Base-by-base conservation (phyloP, 2,329 filamentous ascomycete species). In the Paecilomyces niveus region DNA sequence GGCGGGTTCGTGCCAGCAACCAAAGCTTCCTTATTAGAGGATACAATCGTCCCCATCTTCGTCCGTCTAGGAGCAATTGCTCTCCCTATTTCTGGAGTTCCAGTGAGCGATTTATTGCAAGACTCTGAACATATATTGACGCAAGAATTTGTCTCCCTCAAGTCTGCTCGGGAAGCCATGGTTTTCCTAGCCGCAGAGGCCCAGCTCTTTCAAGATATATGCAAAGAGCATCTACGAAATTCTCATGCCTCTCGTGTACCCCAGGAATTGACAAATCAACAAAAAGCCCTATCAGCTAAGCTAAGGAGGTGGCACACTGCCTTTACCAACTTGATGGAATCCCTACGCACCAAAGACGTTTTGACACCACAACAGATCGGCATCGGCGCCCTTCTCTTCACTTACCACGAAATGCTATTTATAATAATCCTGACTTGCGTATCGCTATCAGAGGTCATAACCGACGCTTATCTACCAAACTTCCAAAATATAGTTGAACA, bases 21-120 rank as follows among this genome's bases (percentile, higher is more conserved):
- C 3, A 57, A 66, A 11, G 32, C 59, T 11, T 53, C 57, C 7
- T 55, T 67, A 21, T 35, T 72, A 1, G 61, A 68, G 8, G 61
- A 65, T 26, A 68, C 62, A 6, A 68, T 72, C 15, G 58, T 70
- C 9, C 69, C 70, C 0, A 62, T 71, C 3, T 71, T 72, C 18
- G 54, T 68, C n/a, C 69, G 67, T 13, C 55, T 72, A 10, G 68
- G 66, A 9, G 55, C 66, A 18, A 55, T 70, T 3, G 60, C 63
- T 33, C 58, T 66, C 15, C n/a, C n/a, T 18, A 45, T 45, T 21
- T 45, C 4, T 22, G 56, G 55, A 3, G 49, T 54, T 22, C 63
- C 63, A 24, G 58, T 63, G 32, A 55, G 32, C 6, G 56, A 52
- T 21, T 59, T 66, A 32, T 26, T 63, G 18, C 54, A 18, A 31